Conservation (phyloP, 495 filamentous ascomycete species). For the Aspergillus haitiensis region DNA sequence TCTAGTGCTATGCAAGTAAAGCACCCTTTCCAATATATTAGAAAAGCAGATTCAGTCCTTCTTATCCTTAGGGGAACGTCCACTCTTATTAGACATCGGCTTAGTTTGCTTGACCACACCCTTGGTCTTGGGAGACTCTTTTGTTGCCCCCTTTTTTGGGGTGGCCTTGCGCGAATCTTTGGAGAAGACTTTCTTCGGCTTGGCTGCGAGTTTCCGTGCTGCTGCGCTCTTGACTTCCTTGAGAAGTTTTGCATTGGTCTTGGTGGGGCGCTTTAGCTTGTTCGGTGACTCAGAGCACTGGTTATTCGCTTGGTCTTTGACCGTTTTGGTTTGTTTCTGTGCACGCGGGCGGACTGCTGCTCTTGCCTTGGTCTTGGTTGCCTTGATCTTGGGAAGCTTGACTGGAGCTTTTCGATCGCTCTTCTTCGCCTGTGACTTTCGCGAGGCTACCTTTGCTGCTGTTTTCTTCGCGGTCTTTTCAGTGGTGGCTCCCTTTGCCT, state of each 20-base stretch:
- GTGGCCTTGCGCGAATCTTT: constrained; percentile 27
- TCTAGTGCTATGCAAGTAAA: not conserved
- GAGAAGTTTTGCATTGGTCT: constrained; percentile 38
- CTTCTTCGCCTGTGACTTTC: constrained; percentile 16
- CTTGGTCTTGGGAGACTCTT: constrained; percentile 14
- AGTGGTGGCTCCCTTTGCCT: constrained; percentile 7
- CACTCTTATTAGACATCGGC: constrained; percentile 13
- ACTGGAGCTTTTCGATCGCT: constrained; percentile 22
- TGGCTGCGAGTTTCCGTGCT: constrained; percentile 20
- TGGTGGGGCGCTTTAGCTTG: constrained; percentile 35
- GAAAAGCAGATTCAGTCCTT: constrained; percentile 11
- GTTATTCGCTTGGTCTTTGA: constrained; percentile 19
- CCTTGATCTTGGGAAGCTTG: constrained; percentile 32
- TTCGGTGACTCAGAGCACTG: constrained; percentile 17
- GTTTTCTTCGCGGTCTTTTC: constrained; percentile 27
- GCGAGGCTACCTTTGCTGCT: constrained; percentile 17
- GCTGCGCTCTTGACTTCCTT: constrained; percentile 30
- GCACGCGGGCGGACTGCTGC: constrained; percentile 4
- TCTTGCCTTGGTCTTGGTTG: constrained; percentile 28
- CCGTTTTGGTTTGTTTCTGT: not conserved
- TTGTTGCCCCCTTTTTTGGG: constrained; percentile 15
- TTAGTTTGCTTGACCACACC: not conserved
- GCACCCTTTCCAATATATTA: not conserved
- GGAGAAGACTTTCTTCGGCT: constrained; percentile 18
- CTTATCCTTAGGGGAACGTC: constrained; percentile 23